Evolutionary conservation across 257 asterid species (phyloP).

Genomic region (Nicotiana tabacum): DNA sequence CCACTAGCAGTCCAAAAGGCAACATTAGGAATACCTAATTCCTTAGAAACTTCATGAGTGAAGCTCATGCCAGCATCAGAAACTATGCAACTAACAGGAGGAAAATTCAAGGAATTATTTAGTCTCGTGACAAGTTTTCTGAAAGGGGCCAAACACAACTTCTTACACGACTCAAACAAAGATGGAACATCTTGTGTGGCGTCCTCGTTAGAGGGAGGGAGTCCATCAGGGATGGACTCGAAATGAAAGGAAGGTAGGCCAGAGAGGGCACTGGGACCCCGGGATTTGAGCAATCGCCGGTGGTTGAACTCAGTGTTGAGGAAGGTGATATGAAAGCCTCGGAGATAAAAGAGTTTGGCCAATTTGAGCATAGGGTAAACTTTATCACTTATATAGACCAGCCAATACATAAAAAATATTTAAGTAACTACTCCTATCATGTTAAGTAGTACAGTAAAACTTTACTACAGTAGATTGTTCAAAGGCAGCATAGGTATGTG

Average conservation of each 20-base stretch:
- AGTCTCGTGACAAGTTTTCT: constrained; percentile 14
- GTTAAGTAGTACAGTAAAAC: too few species aligned
- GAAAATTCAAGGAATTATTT: neutral
- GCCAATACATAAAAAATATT: too few species aligned
- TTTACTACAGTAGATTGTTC: too few species aligned
- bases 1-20: constrained; percentile 21
- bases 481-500: too few species aligned
- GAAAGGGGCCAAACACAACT: constrained; percentile 17
- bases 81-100: constrained; percentile 19
- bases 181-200: constrained; percentile 15
- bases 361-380: constrained; percentile 25
- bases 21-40: constrained; percentile 15
- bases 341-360: constrained; percentile 26
- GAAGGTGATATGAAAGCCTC: constrained; percentile 33
- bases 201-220: constrained; percentile 20
- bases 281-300: constrained; percentile 11
- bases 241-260: constrained; percentile 16
- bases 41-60: constrained; percentile 12
- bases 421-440: too few species aligned
- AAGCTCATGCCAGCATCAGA: constrained; percentile 25
- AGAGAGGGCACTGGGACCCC: neutral
- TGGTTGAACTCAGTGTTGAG: constrained; percentile 27
- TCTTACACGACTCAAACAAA: constrained; percentile 19
- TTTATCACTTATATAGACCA: neutral
- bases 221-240: constrained; percentile 27